These are phyloP conservation scores for Fusarium marasasianum DNA, from an alignment of 2,329 filamentous ascomycete species.

Conservation along the genomic window DNA sequence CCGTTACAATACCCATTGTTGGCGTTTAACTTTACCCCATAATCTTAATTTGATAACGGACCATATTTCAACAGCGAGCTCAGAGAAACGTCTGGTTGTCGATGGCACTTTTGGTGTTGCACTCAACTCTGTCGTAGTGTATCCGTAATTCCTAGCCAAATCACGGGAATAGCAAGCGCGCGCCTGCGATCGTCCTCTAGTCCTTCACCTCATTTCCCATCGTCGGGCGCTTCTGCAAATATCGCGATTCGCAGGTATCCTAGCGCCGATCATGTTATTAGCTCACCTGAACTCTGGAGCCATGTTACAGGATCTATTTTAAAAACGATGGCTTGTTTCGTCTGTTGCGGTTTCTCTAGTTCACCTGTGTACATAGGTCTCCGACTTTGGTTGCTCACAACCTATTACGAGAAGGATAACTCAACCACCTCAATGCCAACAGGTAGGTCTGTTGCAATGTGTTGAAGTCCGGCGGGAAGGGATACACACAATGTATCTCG, in stretches of 20 bases:
- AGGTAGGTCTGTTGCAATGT: neutral
- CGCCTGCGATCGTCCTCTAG: conserved; percentile 3
- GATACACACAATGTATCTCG: too few species aligned
- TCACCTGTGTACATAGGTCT: neutral
- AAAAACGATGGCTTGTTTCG: neutral
- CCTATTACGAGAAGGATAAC: too few species aligned
- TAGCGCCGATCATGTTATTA: conserved; percentile 18
- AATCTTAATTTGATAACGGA: neutral
- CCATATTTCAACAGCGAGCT: neutral
- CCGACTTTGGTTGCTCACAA: neutral
- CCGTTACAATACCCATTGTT: neutral
- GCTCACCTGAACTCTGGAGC: conserved; percentile 2
- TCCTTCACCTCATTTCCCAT: conserved; percentile 14
- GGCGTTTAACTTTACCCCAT: conserved; percentile 5
- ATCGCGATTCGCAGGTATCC: conserved; percentile 8
- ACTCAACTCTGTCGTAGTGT: neutral
- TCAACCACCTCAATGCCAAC: neutral
- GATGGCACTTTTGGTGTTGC: neutral
- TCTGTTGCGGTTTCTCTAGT: neutral
- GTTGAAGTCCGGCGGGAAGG: neutral
- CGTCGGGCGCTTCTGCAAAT: neutral
- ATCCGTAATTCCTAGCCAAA: neutral
- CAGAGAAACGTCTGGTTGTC: neutral
- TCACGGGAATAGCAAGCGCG: conserved; percentile 10
- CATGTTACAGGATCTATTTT: neutral